Base-by-base conservation (phyloP, 2,329 filamentous ascomycete genomes). In the Verticillium nubilum region DNA sequence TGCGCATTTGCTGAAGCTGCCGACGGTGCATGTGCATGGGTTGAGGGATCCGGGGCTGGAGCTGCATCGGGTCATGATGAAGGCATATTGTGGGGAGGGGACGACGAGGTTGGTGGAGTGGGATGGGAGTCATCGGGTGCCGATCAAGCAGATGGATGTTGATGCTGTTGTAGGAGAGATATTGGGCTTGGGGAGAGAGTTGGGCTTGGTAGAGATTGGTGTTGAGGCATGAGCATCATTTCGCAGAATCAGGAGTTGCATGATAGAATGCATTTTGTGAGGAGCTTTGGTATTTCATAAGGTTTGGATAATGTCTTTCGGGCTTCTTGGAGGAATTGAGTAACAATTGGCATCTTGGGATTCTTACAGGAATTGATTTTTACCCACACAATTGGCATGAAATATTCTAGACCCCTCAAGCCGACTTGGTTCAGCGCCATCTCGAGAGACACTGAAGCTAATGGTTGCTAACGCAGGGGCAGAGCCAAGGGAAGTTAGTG, bases 81-180 rank as follows among this genome's bases (percentile, higher is more conserved):
- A 82, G 9, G 72, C 82, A 57, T 92, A 87, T 69, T 90, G 86
- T 68, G 77, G 84, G 56, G 68, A 75, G 10, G 79, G 77, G 0
- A 83, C 75, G 2, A 75, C 81, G 5, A 78, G 73, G 42, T 62
- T 92, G 53, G 70, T 93, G 1, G 87, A 92, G 70, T 93, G 90
- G 90, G 82, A 90, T 60, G 90, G 88, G 0, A 80, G 79, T 1
- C 90, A 94, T 70, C 76, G 90, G 5, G 77, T 94, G 55, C 88
- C 89, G 2, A 80, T 93, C 61, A 90, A 89, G 76, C 77, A 74
- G 25, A 74, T 72, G 29, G 89, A 92, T 71, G 87, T 92, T 3
- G 77, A 83, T 55, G 76, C 72, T 10, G 74, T 90, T 12, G 76
- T 82, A 12, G 71, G 76, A 12, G 76, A 79, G 54, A 81, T 87